Conservation (phyloP, 345 rosid genomes). For the Hirschfeldia incana region DNA sequence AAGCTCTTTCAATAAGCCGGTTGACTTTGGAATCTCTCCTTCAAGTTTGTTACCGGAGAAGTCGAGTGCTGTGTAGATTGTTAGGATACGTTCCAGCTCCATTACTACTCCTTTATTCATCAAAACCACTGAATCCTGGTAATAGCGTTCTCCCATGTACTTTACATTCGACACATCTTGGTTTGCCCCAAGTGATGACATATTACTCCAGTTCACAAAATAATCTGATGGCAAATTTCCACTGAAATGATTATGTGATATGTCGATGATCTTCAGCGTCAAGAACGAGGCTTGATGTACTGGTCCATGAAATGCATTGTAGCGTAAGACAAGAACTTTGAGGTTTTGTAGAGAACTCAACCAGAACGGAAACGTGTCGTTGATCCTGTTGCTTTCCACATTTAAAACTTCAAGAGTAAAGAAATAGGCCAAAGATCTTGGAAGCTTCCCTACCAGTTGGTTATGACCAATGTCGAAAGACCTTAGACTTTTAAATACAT, state of each 20-base stretch:
- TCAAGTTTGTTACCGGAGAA: too few relatives aligned
- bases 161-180: neutral
- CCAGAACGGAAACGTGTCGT: neutral
- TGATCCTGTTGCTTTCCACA: slow-evolving; percentile 12
- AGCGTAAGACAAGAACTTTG: neutral
- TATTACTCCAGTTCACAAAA: neutral
- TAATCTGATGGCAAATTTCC: neutral
- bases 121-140: neutral
- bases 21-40: too few relatives aligned
- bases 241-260: neutral
- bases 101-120: too few relatives aligned
- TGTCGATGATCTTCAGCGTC: neutral
- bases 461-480: slow-evolving; percentile 32
- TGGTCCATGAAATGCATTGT: neutral
- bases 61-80: too few relatives aligned
- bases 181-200: neutral
- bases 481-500: slow-evolving; percentile 8
- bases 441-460: slow-evolving; percentile 31
- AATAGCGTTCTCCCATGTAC: neutral
- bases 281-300: neutral
- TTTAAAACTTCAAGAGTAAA: neutral
- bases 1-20: too few relatives aligned
- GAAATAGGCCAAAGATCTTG: neutral
- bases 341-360: neutral
- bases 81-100: too few relatives aligned